phyloP scores from a whole-genome alignment of 805 yeast genomes.

The Candida broadrunensis region DNA sequence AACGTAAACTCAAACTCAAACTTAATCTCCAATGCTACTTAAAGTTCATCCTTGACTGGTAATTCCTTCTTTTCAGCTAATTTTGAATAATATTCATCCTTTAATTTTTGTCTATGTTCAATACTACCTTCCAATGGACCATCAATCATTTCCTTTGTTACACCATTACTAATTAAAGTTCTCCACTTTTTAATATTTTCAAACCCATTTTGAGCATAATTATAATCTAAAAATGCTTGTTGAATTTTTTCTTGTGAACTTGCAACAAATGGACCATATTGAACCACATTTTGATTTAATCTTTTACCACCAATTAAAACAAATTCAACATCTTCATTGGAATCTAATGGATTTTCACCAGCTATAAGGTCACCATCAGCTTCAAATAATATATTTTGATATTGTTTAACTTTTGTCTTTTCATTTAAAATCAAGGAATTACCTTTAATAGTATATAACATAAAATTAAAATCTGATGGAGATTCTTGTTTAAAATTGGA shows the following conservation, averaged over 20 bases:
- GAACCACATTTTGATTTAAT: constrained; percentile 72
- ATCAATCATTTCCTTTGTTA: constrained; percentile 39
- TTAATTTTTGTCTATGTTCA: constrained; percentile 24
- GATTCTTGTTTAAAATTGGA: constrained; percentile 60
- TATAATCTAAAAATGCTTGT: constrained; percentile 72
- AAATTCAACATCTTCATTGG: constrained; percentile 53
- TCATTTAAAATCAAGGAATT: constrained; percentile 43
- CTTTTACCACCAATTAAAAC: constrained; percentile 75
- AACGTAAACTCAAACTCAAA: too few species aligned
- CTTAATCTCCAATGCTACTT: too few species aligned
- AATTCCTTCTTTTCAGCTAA: background rate
- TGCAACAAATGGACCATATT: constrained; percentile 91
- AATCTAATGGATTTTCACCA: constrained; percentile 42
- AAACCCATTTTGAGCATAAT: constrained; percentile 64
- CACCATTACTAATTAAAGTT: constrained; percentile 43
- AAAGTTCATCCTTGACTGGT: constrained; percentile 12
- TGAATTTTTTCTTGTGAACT: constrained; percentile 62
- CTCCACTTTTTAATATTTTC: constrained; percentile 64
- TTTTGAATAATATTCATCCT: constrained; percentile 9
- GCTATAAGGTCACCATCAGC: constrained; percentile 61
- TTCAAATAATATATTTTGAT: constrained; percentile 60
- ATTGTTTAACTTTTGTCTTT: constrained; percentile 36
- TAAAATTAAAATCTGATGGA: constrained; percentile 61
- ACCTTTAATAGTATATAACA: constrained; percentile 68
- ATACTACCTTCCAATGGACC: constrained; percentile 33